Percentiles rank a stretch among this genome's conserved stretches.
Conservation (phyloP, 306 rosid species). For the Ormosia semicastrata region DNA sequence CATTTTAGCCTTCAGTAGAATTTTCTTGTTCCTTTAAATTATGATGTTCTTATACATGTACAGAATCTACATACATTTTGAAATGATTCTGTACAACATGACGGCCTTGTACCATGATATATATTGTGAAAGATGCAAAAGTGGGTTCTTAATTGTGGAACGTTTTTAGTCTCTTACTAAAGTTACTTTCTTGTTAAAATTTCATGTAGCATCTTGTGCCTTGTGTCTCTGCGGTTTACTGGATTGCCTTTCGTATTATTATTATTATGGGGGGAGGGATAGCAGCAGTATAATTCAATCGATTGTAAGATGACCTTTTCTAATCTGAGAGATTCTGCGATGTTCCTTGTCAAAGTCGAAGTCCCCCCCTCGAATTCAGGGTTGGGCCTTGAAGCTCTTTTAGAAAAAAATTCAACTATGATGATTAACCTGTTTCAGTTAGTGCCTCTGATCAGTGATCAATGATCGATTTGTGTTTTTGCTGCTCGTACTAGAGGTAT, state of each 20-base stretch:
- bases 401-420: background rate
- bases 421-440: background rate
- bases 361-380: background rate
- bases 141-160: background rate
- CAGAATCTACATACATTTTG: conserved; percentile 14
- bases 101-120: background rate
- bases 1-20: conserved; percentile 2
- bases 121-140: background rate
- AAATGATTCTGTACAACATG: conserved; percentile 3
- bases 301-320: background rate
- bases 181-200: background rate
- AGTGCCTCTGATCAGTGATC: background rate
- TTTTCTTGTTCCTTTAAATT: conserved; percentile 12
- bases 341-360: background rate
- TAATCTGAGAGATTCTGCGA: background rate
- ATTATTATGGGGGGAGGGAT: background rate
- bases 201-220: background rate
- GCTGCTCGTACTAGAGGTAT: background rate
- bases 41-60: conserved; percentile 24
- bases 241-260: background rate
- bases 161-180: background rate
- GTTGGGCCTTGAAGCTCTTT: background rate
- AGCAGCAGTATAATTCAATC: background rate
- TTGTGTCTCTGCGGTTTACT: background rate
- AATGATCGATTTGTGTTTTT: background rate